Conservation (phyloP, 768 basidiomycete species). For the Pisolithus albus region DNA sequence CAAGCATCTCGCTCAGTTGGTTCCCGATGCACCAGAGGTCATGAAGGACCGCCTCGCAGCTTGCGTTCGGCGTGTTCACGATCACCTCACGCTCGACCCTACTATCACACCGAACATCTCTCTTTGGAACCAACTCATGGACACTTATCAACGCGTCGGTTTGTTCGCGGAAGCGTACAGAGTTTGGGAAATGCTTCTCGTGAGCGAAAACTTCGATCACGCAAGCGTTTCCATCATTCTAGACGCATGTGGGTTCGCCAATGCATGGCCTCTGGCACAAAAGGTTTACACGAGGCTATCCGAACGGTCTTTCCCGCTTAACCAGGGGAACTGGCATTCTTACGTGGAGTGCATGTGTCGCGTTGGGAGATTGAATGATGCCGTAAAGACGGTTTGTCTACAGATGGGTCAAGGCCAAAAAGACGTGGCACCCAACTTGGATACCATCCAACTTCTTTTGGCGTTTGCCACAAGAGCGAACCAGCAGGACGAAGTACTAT, state of each 20-base stretch:
- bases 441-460: constrained; percentile 46
- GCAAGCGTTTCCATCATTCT: constrained; percentile 75
- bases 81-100: constrained; percentile 71
- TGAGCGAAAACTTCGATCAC: constrained; percentile 51
- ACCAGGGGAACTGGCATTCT: constrained; percentile 69
- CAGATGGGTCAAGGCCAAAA: constrained; percentile 51
- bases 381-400: constrained; percentile 52
- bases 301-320: constrained; percentile 45
- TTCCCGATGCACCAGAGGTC: constrained; percentile 23
- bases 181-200: constrained; percentile 72
- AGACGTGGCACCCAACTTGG: constrained; percentile 41
- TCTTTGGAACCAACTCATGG: constrained; percentile 83
- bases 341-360: constrained; percentile 87
- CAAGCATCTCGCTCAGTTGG: constrained; percentile 44
- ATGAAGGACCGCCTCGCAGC: constrained; percentile 32
- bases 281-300: constrained; percentile 49
- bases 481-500: constrained; percentile 39
- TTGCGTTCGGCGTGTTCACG: constrained; percentile 61
- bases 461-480: constrained; percentile 43
- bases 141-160: constrained; percentile 76
- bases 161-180: constrained; percentile 65
- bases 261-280: constrained; percentile 43
- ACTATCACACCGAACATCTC: constrained; percentile 62
- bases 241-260: constrained; percentile 71
- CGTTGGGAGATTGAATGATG: constrained; percentile 57